Evolutionary conservation across 1,139 yeast species (phyloP).

Genomic region (Diutina rugosa): DNA sequence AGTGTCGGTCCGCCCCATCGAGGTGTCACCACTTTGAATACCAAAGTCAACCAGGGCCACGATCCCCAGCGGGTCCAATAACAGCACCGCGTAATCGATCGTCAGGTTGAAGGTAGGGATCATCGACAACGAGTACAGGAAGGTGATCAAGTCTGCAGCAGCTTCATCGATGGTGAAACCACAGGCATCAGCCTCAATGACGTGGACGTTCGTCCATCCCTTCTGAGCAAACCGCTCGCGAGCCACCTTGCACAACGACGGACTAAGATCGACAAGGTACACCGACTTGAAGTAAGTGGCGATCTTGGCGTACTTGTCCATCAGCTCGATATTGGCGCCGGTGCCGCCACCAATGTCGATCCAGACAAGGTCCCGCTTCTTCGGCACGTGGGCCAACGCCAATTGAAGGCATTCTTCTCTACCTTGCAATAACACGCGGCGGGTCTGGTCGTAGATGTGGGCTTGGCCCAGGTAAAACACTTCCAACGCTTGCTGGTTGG

Average conservation of each 20-base stretch:
- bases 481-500: constrained; percentile 60
- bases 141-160: constrained; percentile 50
- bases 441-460: constrained; percentile 57
- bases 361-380: constrained; percentile 47
- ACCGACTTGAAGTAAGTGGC: constrained; percentile 45
- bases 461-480: constrained; percentile 68
- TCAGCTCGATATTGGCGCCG: constrained; percentile 67
- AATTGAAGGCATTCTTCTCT: constrained; percentile 51
- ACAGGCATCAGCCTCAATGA: constrained; percentile 65
- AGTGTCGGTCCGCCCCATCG: constrained; percentile 60
- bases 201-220: constrained; percentile 40
- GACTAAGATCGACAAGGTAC: constrained; percentile 64
- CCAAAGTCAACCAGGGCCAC: constrained; percentile 72
- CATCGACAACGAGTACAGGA: constrained; percentile 74
- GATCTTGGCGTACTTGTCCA: constrained; percentile 44
- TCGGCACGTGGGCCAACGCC: constrained; percentile 35
- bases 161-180: constrained; percentile 40
- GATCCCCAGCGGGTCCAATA: constrained; percentile 44
- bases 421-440: constrained; percentile 55
- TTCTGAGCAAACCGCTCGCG: constrained; percentile 33
- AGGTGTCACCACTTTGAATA: constrained; percentile 52
- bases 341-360: constrained; percentile 82
- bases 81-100: constrained; percentile 49
- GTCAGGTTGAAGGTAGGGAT: constrained; percentile 74
- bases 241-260: constrained; percentile 66